phyloP scores from a whole-genome alignment of 139 green algal species.

The Coelastrella sp. region DNA sequence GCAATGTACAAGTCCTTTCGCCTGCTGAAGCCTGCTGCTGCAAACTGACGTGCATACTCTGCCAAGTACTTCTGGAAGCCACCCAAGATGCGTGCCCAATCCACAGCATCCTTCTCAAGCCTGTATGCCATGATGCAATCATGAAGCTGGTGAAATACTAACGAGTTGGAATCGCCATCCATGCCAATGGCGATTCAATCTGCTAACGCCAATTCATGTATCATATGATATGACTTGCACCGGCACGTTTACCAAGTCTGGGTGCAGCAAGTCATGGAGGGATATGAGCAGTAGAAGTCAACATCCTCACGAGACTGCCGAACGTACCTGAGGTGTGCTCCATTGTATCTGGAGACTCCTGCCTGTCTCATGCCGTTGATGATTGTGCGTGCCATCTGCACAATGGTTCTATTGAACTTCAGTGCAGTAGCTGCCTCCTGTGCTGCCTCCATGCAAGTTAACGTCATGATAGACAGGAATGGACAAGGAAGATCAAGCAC shows the following conservation, averaged over 20 bases:
- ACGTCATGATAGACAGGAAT: constrained; percentile 73
- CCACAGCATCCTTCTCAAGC: constrained; percentile 75
- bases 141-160: too few species aligned
- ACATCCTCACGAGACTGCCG: too few species aligned
- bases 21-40: constrained; percentile 52
- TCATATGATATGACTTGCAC: too few species aligned
- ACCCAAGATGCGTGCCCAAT: constrained; percentile 76
- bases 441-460: constrained; percentile 61
- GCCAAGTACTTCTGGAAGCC: constrained; percentile 65
- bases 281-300: too few species aligned
- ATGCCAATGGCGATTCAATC: too few species aligned
- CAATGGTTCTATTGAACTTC: constrained; percentile 62
- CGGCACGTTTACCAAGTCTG: too few species aligned
- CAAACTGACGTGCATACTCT: constrained; percentile 64
- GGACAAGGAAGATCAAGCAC: constrained; percentile 79
- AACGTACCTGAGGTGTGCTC: constrained; percentile 47
- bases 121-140: constrained; percentile 5
- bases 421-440: constrained; percentile 72
- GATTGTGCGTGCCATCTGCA: constrained; percentile 64
- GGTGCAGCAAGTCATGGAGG: too few species aligned
- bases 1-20: constrained; percentile 67
- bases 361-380: constrained; percentile 59
- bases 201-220: too few species aligned
- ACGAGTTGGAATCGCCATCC: too few species aligned
- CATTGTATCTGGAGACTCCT: constrained; percentile 60